Evolutionary conservation across 768 basidiomycete genomes (phyloP).

Genomic region (Lentinula lateritia): DNA sequence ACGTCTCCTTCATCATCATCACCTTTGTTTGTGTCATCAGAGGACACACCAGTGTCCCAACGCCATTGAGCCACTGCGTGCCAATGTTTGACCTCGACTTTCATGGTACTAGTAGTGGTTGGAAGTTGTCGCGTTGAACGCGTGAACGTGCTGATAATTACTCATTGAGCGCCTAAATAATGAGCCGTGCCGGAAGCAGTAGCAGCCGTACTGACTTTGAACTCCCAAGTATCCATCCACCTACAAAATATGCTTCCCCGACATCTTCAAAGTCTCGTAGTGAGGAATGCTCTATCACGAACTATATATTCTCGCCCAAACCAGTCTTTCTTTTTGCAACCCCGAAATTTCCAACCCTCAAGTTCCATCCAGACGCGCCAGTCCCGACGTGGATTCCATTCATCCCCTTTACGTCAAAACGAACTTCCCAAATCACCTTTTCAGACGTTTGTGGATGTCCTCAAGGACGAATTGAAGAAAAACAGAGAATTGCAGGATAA

Average conservation of each 20-base stretch:
- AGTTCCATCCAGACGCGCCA: not conserved
- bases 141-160: not conserved
- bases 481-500: slow-evolving; percentile 94
- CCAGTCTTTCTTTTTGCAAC: not conserved
- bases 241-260: slow-evolving; percentile 37
- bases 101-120: slow-evolving; percentile 50
- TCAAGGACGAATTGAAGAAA: slow-evolving; percentile 89
- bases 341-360: not conserved
- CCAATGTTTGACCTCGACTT: slow-evolving; percentile 79
- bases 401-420: slow-evolving; percentile 53
- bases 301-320: slow-evolving; percentile 6
- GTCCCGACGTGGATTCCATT: slow-evolving; percentile 43
- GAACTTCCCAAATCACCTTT: slow-evolving; percentile 89
- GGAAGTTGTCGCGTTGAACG: not conserved
- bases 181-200: not conserved
- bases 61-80: slow-evolving; percentile 87
- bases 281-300: slow-evolving; percentile 17
- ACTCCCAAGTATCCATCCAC: too few relatives aligned
- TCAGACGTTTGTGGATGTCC: slow-evolving; percentile 91
- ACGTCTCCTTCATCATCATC: slow-evolving; percentile 53
- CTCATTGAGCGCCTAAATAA: not conserved
- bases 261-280: slow-evolving; percentile 34
- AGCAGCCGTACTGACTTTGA: too few relatives aligned
- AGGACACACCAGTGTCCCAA: slow-evolving; percentile 58
- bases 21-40: slow-evolving; percentile 28